phyloP scores from a whole-genome alignment of 1,284 basidiomycete species.

The Microbotryum lychnidis-dioicae region DNA sequence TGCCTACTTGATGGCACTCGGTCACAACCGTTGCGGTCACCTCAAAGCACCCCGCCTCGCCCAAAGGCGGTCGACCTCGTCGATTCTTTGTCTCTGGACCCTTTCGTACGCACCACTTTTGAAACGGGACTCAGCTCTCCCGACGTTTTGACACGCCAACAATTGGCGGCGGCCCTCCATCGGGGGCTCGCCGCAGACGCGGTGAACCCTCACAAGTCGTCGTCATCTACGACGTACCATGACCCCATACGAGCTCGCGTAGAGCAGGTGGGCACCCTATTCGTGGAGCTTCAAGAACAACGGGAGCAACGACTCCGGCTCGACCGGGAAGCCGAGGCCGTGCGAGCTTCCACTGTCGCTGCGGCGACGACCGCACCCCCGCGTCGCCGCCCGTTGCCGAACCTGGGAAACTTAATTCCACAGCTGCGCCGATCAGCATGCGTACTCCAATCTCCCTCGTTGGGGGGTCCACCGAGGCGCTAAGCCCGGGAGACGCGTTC shows the following conservation, averaged over 20 bases:
- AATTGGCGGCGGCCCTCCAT: background rate
- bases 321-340: constrained; percentile 4
- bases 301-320: background rate
- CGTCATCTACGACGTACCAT: background rate
- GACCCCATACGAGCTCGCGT: background rate
- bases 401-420: background rate
- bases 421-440: constrained; percentile 28
- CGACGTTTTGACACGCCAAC: background rate
- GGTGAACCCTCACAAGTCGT: background rate
- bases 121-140: background rate
- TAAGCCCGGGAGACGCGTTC: constrained; percentile 24
- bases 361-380: background rate
- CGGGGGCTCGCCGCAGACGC: background rate
- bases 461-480: constrained; percentile 24
- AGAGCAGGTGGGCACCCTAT: too few species aligned
- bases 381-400: background rate
- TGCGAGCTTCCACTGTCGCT: background rate
- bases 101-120: background rate
- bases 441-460: constrained; percentile 28
- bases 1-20: constrained; percentile 19
- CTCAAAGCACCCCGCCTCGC: background rate
- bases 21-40: constrained; percentile 4
- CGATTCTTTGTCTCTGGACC: background rate
- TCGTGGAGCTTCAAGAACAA: background rate
- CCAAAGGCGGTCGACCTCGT: background rate